Percentiles rank a stretch among this genome's conserved stretches.
Evolutionary conservation across 192 early-diverging fungal genomes (phyloP).

Genomic region (Coemansia sp.): DNA sequence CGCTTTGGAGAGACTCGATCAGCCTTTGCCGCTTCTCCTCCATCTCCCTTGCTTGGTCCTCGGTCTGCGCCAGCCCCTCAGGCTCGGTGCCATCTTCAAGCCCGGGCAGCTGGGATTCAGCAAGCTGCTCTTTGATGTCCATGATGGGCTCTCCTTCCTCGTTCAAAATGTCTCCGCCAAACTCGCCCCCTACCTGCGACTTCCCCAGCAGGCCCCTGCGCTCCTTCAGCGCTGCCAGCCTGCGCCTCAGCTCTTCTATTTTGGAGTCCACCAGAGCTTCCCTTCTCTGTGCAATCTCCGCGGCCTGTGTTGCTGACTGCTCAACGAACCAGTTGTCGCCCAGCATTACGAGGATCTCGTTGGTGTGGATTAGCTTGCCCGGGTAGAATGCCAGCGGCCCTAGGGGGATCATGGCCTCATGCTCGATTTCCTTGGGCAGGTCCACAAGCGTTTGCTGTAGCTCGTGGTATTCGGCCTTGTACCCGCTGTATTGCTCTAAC

Average conservation of each 20-base stretch:
- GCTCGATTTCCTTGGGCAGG: constrained; percentile 28
- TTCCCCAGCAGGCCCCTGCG: constrained; percentile 7
- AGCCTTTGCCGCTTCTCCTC: constrained; percentile 17
- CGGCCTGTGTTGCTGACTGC: constrained; percentile 70
- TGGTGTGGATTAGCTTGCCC: constrained; percentile 86
- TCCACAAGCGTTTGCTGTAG: constrained; percentile 27
- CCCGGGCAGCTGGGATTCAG: constrained; percentile 9
- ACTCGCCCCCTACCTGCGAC: constrained; percentile 1
- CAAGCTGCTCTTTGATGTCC: constrained; percentile 50
- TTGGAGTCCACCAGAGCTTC: constrained; percentile 44
- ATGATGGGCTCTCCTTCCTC: constrained; percentile 53
- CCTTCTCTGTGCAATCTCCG: constrained; percentile 65
- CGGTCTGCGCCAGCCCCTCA: too few species aligned
- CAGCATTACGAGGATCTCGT: constrained; percentile 80
- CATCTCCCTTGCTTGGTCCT: background rate
- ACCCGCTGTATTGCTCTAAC: constrained; percentile 26
- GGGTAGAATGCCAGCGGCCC: constrained; percentile 87
- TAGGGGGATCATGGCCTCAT: constrained; percentile 65
- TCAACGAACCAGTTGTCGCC: constrained; percentile 96
- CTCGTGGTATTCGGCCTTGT: constrained; percentile 35
- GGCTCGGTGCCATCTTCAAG: constrained; percentile 9
- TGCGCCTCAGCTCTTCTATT: constrained; percentile 9
- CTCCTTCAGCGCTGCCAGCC: constrained; percentile 17
- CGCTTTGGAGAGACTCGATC: constrained; percentile 11
- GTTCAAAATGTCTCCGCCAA: constrained; percentile 20